Evolutionary conservation across 176 grass and related monocot species (phyloP).

Genomic region (Pontederia paniculata): DNA sequence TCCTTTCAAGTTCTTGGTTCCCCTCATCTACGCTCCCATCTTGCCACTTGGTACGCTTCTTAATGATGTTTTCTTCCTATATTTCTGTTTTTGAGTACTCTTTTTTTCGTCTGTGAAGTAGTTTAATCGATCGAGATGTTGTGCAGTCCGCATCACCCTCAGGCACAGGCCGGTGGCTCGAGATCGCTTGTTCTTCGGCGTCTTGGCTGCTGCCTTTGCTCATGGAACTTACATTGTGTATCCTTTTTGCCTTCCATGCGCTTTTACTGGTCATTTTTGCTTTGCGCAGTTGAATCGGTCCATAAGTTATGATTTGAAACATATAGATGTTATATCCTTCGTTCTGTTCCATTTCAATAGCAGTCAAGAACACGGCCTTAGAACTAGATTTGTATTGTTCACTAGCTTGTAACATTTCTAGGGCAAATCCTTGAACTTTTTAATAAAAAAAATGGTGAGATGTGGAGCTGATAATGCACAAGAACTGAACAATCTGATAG

Average conservation of each 20-base stretch:
- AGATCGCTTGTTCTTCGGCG: conserved; percentile 85
- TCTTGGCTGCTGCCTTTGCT: conserved; percentile 71
- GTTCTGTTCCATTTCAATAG: too few relatives aligned
- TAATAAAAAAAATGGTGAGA: too few relatives aligned
- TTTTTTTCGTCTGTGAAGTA: neutral
- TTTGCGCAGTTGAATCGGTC: too few relatives aligned
- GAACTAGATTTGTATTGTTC: too few relatives aligned
- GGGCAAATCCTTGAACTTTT: too few relatives aligned
- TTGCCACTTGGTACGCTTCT: conserved; percentile 62
- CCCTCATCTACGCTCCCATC: conserved; percentile 69
- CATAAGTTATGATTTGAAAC: too few relatives aligned
- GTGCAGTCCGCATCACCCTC: conserved; percentile 71
- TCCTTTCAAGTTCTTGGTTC: conserved; percentile 55
- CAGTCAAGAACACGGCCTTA: too few relatives aligned
- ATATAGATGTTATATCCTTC: too few relatives aligned
- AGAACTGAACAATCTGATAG: too few relatives aligned
- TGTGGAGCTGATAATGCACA: too few relatives aligned
- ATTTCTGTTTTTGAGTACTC: conserved; percentile 16
- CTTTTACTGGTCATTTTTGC: too few relatives aligned
- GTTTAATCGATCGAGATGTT: neutral
- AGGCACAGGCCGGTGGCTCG: conserved; percentile 74
- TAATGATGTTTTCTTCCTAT: neutral
- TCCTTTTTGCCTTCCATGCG: conserved; percentile 1
- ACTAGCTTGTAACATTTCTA: too few relatives aligned
- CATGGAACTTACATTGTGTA: conserved; percentile 92